phyloP scores from a whole-genome alignment of 2,329 filamentous ascomycete species.

The Didymella exigua region DNA sequence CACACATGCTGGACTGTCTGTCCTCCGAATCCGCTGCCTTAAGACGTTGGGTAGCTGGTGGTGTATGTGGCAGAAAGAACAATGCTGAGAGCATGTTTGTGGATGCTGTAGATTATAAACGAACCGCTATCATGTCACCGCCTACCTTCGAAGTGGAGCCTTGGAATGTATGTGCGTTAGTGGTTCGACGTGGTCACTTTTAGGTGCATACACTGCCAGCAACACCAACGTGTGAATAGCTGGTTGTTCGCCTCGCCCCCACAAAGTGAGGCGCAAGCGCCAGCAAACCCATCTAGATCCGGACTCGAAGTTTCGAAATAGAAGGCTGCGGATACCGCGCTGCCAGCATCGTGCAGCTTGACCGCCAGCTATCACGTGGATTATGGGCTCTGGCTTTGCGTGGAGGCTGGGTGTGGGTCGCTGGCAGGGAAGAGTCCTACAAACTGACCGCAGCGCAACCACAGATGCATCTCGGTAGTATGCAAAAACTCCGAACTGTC shows the following conservation, averaged over 20 bases:
- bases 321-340: conserved; percentile 11
- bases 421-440: not conserved
- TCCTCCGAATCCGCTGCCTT: not conserved
- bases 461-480: too few species aligned
- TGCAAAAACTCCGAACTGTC: too few species aligned
- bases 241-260: conserved; percentile 17
- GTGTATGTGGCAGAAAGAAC: not conserved
- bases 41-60: not conserved
- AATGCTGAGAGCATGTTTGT: not conserved
- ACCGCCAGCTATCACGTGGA: conserved; percentile 14
- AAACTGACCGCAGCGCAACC: not conserved
- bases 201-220: conserved; percentile 13
- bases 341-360: conserved; percentile 10
- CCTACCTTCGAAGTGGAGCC: conserved; percentile 9
- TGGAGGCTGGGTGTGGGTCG: conserved; percentile 3
- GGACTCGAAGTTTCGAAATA: not conserved
- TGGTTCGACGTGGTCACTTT: conserved; percentile 10
- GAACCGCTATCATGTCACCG: not conserved
- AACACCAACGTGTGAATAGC: conserved; percentile 14
- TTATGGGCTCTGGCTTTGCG: not conserved
- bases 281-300: not conserved
- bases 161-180: conserved; percentile 6
- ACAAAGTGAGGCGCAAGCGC: conserved; percentile 21
- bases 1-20: conserved; percentile 25
- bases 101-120: not conserved